Evolutionary conservation across 2,329 filamentous ascomycete genomes (phyloP).

Genomic region (Fusarium penzigii): DNA sequence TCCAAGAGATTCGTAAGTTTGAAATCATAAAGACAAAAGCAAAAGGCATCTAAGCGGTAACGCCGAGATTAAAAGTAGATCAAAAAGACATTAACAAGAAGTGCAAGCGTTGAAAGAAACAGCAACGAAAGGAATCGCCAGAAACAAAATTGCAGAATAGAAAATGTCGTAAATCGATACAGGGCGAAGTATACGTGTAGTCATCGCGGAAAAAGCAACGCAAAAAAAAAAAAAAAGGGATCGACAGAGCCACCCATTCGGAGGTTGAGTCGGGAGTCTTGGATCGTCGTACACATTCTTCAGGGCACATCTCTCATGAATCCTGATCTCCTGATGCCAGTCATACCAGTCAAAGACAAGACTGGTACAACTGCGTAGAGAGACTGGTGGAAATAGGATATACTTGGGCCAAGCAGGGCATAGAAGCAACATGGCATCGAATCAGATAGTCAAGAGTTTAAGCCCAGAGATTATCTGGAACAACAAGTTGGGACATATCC

Average conservation of each 20-base stretch:
- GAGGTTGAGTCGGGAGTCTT: no score
- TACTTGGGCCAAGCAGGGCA: no score
- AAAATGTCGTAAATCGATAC: not conserved
- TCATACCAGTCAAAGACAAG: no score
- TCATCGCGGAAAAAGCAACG: no score
- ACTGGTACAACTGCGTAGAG: no score
- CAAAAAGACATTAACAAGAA: conserved; percentile 9
- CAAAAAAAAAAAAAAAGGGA: no score
- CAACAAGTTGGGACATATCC: conserved; percentile 26
- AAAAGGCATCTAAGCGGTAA: conserved; percentile 11
- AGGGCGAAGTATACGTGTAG: not conserved
- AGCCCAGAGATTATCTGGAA: conserved; percentile 24
- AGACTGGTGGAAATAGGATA: conserved; percentile 15
- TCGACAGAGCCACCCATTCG: no score
- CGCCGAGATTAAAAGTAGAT: conserved; percentile 22
- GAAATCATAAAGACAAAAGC: conserved; percentile 14
- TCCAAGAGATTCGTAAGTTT: conserved; percentile 23
- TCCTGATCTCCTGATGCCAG: no score
- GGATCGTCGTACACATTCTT: no score
- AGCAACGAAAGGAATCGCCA: conserved; percentile 6
- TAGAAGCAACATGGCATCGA: no score
- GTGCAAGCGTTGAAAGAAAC: not conserved
- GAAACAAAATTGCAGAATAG: no score
- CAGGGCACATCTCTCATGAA: no score
- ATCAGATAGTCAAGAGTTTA: conserved; percentile 1